A percentile compares a stretch with the other conserved stretches of the same genome.
Evolutionary conservation across 345 rosid species (phyloP).

Genomic region (Corymbia maculata): DNA sequence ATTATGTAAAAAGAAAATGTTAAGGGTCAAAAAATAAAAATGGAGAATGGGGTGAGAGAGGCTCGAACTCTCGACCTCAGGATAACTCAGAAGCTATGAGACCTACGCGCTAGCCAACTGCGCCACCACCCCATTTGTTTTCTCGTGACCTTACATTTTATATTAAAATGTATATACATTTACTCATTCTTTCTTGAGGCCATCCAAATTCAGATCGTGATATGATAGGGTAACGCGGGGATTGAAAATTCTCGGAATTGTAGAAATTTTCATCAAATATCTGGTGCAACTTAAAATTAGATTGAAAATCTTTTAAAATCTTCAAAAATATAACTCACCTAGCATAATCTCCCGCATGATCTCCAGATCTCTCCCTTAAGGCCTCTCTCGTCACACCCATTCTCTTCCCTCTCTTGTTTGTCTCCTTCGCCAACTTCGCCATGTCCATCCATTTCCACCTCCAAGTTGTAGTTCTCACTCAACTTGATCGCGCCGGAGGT

Average conservation of each 20-base stretch:
- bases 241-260: neutral
- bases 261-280: neutral
- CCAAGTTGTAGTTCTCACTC: neutral
- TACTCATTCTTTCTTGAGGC: neutral
- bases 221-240: neutral
- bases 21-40: neutral
- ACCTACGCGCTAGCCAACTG: constrained; percentile 99
- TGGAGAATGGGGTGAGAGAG: constrained; percentile 69
- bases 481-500: neutral
- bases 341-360: neutral
- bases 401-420: rapidly evolving
- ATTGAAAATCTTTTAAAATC: neutral
- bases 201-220: rapidly evolving
- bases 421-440: neutral
- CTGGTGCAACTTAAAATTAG: neutral
- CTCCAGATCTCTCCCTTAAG: neutral
- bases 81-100: constrained; percentile 82
- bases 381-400: neutral
- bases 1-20: too few relatives aligned
- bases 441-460: neutral
- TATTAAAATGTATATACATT: rapidly evolving
- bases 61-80: constrained; percentile 95
- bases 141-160: rapidly evolving
- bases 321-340: neutral
- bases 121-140: constrained; percentile 58